Percentiles rank a stretch among this genome's conserved stretches.
These are phyloP conservation scores for Cryptosporidium ryanae DNA, from an alignment of 169 alveolate species.

Conservation along the genomic window DNA sequence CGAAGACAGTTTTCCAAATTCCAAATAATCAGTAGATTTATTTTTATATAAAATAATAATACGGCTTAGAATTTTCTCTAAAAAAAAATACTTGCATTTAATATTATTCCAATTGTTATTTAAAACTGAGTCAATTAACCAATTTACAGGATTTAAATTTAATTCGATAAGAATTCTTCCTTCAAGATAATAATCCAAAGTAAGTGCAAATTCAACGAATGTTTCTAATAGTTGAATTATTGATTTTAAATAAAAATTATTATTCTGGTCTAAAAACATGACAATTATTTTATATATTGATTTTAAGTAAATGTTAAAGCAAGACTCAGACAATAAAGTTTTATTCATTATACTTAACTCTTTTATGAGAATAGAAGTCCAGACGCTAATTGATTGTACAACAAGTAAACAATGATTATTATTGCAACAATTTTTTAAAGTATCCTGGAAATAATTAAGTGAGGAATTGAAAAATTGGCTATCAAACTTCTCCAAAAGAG, in stretches of 20 bases:
- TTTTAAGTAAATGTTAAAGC: background rate
- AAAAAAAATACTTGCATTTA: constrained; percentile 13
- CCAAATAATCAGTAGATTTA: background rate
- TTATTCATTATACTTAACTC: background rate
- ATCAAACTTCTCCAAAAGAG: background rate
- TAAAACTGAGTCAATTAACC: constrained; percentile 25
- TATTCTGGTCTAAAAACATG: constrained; percentile 26
- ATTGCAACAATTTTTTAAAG: background rate
- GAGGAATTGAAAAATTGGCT: background rate
- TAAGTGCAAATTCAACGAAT: constrained; percentile 20
- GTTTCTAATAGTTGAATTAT: constrained; percentile 34
- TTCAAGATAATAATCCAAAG: constrained; percentile 1
- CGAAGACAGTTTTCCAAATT: constrained; percentile 15
- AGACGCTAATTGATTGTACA: constrained; percentile 17
- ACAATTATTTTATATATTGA: constrained; percentile 3
- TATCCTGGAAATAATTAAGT: background rate
- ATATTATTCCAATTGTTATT: constrained; percentile 9
- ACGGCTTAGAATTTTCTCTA: constrained; percentile 20
- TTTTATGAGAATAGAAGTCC: constrained; percentile 31
- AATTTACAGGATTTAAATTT: constrained; percentile 13
- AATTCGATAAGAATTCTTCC: constrained; percentile 3
- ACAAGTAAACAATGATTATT: constrained; percentile 15
- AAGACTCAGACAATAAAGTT: background rate
- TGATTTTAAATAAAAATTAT: constrained; percentile 7
- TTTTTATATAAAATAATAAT: constrained; percentile 4